These are phyloP conservation scores for Aurantiochytrium sp. DNA, from an alignment of 108 stramenopile genomes.

Conservation along the genomic window DNA sequence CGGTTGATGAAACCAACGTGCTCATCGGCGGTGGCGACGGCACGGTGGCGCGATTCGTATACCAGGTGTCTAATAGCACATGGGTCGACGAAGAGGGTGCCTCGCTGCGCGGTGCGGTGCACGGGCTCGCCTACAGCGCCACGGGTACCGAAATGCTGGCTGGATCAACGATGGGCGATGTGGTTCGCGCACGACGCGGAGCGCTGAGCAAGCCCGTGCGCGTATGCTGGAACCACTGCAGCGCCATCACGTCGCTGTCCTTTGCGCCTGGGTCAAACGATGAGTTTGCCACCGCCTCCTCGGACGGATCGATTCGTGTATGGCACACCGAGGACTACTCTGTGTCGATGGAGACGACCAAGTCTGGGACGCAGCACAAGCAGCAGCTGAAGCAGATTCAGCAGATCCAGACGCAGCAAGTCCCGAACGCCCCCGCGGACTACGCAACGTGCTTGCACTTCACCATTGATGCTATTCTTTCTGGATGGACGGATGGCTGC, in stretches of 20 bases:
- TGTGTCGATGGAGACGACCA: conserved; percentile 24
- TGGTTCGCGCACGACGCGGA: conserved; percentile 32
- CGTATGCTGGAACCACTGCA: neutral
- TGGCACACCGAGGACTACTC: conserved; percentile 47
- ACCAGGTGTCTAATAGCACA: neutral
- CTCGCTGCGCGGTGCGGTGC: neutral
- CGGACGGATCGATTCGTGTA: conserved; percentile 41
- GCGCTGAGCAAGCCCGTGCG: neutral
- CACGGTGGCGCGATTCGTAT: conserved; percentile 41
- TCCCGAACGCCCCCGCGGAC: neutral
- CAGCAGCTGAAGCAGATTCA: neutral
- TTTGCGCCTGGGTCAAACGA: conserved; percentile 33
- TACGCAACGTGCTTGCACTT: neutral
- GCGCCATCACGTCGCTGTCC: neutral
- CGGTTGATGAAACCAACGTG: neutral
- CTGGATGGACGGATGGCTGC: conserved; percentile 54
- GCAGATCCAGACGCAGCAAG: neutral
- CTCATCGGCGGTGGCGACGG: conserved; percentile 50
- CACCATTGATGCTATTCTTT: conserved; percentile 30
- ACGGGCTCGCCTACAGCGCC: neutral
- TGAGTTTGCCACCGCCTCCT: conserved; percentile 49
- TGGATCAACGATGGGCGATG: conserved; percentile 28
- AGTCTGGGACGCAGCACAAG: conserved; percentile 20
- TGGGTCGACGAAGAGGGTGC: neutral
- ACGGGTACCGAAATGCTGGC: neutral